Base-by-base conservation (phyloP, 2,329 filamentous ascomycete genomes). In the Bipolaris sorokiniana region DNA sequence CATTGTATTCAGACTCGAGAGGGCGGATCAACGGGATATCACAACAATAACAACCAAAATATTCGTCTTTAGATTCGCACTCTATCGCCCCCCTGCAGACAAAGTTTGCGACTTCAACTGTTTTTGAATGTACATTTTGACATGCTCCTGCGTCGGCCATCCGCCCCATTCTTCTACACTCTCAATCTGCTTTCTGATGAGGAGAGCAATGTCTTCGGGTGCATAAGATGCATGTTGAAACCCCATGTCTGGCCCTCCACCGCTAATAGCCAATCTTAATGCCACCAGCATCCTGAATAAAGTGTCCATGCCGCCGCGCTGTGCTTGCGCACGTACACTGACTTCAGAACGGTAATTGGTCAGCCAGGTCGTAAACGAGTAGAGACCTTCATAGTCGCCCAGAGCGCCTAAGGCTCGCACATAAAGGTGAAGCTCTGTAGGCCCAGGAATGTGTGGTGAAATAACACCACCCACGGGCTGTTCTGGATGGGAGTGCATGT, bases 371-470 rank as follows among this genome's bases (percentile, higher is more conserved):
- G 88, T 74, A 5, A 88, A 74, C 3, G 77, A 77, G 5, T 83
- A 79, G 70, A 91, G 85, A 48, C 83, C 85, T 2, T 82, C 76
- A 47, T 80, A 79, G 62, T 91, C 86, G 34, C 82, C 83, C n/a
- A 86, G 73, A 50, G 83, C 81, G 1, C 84, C 88, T 20, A 92
- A 77, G 1, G 85, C 81, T 45, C 87, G 82, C 70, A 92, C 81
- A 68, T 90, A 89, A 2, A 79, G 77, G 64, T 89, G 85, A 1
- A 86, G 68, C 36, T 81, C 74, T 18, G 75, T 74, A 6, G 83
- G 81, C 9, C 73, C 72, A 10, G 87, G 77, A 11, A 78, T 71
- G 36, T 79, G 74, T 7, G 81, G 74, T 1, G 83, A 71, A 7
- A 72, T 46, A 7, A 23, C 18, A 40, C 48, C 22, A 10, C 23